phyloP scores from a whole-genome alignment of 768 basidiomycete species.

The Suillus weaverae region DNA sequence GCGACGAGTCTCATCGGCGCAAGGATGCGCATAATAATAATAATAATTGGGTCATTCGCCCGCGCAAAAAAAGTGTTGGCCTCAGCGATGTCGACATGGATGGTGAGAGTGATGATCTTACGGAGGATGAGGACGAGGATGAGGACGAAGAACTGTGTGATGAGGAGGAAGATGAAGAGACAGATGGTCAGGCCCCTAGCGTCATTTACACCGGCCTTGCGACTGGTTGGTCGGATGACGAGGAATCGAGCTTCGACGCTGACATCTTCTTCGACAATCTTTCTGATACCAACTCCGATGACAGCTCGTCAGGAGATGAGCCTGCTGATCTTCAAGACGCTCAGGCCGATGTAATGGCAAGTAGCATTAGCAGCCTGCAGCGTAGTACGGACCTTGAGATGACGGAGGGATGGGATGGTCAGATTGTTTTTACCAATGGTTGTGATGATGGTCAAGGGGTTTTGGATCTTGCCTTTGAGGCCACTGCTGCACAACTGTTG shows the following conservation, averaged over 20 bases:
- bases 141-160: conserved; percentile 36
- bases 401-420: conserved; percentile 73
- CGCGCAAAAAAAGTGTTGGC: conserved; percentile 70
- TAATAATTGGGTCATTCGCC: conserved; percentile 68
- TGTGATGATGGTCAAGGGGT: conserved; percentile 47
- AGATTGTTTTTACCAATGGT: conserved; percentile 70
- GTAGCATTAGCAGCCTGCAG: conserved; percentile 40
- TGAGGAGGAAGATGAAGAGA: conserved; percentile 47
- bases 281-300: conserved; percentile 51
- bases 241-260: conserved; percentile 77
- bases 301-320: conserved; percentile 40
- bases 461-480: conserved; percentile 72
- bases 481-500: conserved; percentile 51
- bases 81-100: conserved; percentile 65
- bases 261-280: conserved; percentile 84
- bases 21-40: conserved; percentile 40
- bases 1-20: conserved; percentile 47
- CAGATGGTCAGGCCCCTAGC: conserved; percentile 41
- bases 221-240: conserved; percentile 79
- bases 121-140: conserved; percentile 62
- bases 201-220: conserved; percentile 61
- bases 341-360: conserved; percentile 21
- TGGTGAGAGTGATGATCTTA: conserved; percentile 54
- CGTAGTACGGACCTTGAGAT: conserved; percentile 52
- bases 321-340: conserved; percentile 45